Conservation (phyloP, 2,329 filamentous ascomycete genomes). For the Chaetomium sp. region DNA sequence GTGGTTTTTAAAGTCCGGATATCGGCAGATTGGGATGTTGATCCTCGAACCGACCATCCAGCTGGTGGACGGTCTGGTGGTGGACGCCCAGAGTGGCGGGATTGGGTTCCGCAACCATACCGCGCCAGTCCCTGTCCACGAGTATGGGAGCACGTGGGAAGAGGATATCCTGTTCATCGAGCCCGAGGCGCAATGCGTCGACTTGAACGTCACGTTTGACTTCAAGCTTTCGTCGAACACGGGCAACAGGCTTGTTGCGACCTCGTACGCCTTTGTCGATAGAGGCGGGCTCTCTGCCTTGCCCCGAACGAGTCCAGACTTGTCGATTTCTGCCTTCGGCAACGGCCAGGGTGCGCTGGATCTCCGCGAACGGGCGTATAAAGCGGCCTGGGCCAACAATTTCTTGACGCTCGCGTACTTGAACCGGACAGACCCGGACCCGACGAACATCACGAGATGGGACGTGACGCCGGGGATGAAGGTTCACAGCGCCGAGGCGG, state of each 20-base stretch:
- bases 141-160: slow-evolving; percentile 7
- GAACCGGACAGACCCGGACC: slow-evolving; percentile 2
- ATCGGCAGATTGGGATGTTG: slow-evolving; percentile 6
- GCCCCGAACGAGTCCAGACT: neutral
- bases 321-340: neutral
- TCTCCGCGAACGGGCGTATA: slow-evolving; percentile 6
- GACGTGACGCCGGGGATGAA: slow-evolving; percentile 4
- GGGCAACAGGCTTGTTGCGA: neutral
- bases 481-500: neutral
- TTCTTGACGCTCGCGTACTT: slow-evolving; percentile 4
- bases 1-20: slow-evolving; percentile 5
- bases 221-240: neutral
- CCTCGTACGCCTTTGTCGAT: neutral
- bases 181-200: slow-evolving; percentile 5
- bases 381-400: slow-evolving; percentile 10
- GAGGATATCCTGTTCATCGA: slow-evolving; percentile 13
- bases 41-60: slow-evolving; percentile 1
- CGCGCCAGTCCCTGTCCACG: neutral
- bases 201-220: slow-evolving; percentile 11
- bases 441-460: neutral
- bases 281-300: slow-evolving; percentile 8
- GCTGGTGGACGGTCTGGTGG: slow-evolving; percentile 10
- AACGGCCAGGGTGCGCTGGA: slow-evolving; percentile 4
- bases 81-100: slow-evolving; percentile 9
- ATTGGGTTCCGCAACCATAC: slow-evolving; percentile 14